Evolutionary conservation across 306 rosid genomes (phyloP), one percentile per base, ranked within the genome.

Genomic region (Ceratonia siliqua): DNA sequence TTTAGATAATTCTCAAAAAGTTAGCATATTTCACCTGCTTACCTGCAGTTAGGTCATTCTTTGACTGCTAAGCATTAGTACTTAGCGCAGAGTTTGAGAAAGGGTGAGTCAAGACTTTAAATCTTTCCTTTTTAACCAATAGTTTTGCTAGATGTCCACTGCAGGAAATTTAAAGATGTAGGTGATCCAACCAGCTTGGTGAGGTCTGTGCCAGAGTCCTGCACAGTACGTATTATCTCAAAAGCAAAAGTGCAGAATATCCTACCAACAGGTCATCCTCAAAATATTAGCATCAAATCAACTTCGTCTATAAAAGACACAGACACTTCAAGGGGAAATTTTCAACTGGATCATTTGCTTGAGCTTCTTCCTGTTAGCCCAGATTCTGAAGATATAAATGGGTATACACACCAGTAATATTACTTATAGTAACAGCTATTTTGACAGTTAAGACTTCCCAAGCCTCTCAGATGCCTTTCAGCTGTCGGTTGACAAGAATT

Each of bases 191-290:
- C 82, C 25, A 74, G 68, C 79, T 65, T 91, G 72, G 77, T 92
- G 42, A 94, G 82, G 79, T 86, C 79, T 38, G 73, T 84, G 61
- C 96, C 99, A 9, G 74, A 83, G 25, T 76, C 84, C 22, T 91
- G 95, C 76, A 62, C 82, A 13, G 77, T 90, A 61, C 73, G 87
- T 65, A 90, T 94, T 77, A 68, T 92, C 64, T 86, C 91, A 27
- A 91, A 85, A 82, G 96, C 90, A 82, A 94, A 81, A 80, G 77
- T 81, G 49, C 92, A 87, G 24, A 75, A 9, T 32, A 63, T 80
- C 14, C 82, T 66, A 76, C 72, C 83, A 22, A 82, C 81, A 1
- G 78, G 79, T 33, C 82, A 27, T 2, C 73, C 57, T 43, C 83
- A 63, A 33, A 61, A 62, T 22, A 25, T 6, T 33, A 21, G 28